Base-by-base conservation (phyloP, 805 yeast genomes). In the Kazachstania viticola region DNA sequence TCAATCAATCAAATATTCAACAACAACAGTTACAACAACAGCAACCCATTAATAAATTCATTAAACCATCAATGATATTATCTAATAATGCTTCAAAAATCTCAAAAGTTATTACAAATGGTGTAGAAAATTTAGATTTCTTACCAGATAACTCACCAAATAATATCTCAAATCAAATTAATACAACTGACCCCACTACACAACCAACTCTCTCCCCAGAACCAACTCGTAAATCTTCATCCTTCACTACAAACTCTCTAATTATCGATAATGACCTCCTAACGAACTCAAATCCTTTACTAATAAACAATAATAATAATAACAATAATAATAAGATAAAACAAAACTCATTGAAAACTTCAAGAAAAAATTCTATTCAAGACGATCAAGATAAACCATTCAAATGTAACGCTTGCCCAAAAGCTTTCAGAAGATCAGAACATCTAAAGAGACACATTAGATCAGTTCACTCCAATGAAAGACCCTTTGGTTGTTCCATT, bases 391-490 rank as follows among this genome's bases (percentile, higher is more conserved):
- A 58, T 9, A 62, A 60, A 39, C 60, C 61, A 19, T 58, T 58
- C 41, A 44, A 44, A 16, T 66, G 67, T 36, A 40, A 42, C 6
- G 44, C 49, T 9, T 67, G 71, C 38, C 38, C 45, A 1, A 65
- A 63, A 41, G 45, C 48, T 3, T 77, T 78, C 53, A 70, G 69
- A 41, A 64, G 82, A 39, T 72, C 72, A 43, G 82, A 78, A 37
- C 82, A 76, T 48, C 58, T 75, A 46, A 74, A 73, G 48, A 57
- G 85, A 34, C 85, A 78, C 47, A 65, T 72, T 49, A 58, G 81
- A 36, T 73, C 79, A 15, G 73, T 76, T 40, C 85, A 77, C 48
- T 66, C 76, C 17, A 55, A 67, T 39, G 69, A 71, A 42, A 62
- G 72, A 39, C 79, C 79, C 1, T 76, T 67, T 52, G 68, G 64